Evolutionary conservation across 1,139 yeast genomes (phyloP).

Genomic region (Debaryomycetaceae sp.): DNA sequence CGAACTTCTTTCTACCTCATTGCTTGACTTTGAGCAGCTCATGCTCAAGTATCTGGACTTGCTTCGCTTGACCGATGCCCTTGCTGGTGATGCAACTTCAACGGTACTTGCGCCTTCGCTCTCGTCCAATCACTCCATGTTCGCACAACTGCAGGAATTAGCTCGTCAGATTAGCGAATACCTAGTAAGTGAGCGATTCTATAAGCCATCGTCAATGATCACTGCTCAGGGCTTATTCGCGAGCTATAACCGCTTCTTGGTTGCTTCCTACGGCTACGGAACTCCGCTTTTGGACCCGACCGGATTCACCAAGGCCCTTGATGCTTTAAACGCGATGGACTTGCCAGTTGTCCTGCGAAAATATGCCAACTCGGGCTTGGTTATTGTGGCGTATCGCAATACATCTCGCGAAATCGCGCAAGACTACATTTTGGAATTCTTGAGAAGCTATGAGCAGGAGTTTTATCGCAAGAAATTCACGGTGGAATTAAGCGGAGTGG

Average conservation of each 20-base stretch:
- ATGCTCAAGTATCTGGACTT: slow-evolving; percentile 66
- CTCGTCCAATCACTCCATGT: slow-evolving; percentile 4
- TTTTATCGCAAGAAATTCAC: slow-evolving; percentile 17
- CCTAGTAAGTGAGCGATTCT: slow-evolving; percentile 23
- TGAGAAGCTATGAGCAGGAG: slow-evolving; percentile 14
- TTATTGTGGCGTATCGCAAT: slow-evolving; percentile 19
- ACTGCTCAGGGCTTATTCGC: slow-evolving; percentile 35
- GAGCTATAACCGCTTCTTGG: slow-evolving; percentile 28
- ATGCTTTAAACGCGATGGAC: slow-evolving; percentile 17
- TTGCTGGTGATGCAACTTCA: slow-evolving; percentile 5
- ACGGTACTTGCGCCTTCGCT: not conserved
- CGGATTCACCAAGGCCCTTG: slow-evolving; percentile 23
- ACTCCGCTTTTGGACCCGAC: slow-evolving; percentile 20
- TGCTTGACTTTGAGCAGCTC: slow-evolving; percentile 67
- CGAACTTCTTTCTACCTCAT: slow-evolving; percentile 51
- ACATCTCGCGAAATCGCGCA: slow-evolving; percentile 12
- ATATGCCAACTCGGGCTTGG: slow-evolving; percentile 26
- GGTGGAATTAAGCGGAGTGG: slow-evolving; percentile 10
- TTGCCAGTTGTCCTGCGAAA: slow-evolving; percentile 22
- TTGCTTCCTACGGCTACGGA: slow-evolving; percentile 32
- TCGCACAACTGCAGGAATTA: slow-evolving; percentile 28
- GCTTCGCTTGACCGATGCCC: not conserved
- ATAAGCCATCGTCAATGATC: slow-evolving; percentile 26
- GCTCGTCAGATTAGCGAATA: slow-evolving; percentile 44
- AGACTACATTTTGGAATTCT: slow-evolving; percentile 14